phyloP scores from a whole-genome alignment of 495 filamentous ascomycete species.

The Ramalina peruviana region DNA sequence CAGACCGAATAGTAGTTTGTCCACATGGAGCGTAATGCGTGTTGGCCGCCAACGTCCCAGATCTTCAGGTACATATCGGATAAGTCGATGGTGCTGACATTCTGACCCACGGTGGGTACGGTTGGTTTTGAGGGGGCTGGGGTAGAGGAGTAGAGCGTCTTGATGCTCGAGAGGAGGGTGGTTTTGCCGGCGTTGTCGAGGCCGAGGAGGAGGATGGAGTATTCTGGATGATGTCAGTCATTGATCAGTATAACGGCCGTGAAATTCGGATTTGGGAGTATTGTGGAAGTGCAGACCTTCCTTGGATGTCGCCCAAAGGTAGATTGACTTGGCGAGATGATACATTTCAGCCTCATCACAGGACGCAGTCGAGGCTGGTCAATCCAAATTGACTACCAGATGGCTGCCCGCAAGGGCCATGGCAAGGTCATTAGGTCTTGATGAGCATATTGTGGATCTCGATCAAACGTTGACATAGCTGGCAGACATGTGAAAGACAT shows the following conservation, averaged over 20 bases:
- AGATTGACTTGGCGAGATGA: conserved; percentile 88
- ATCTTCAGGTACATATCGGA: conserved; percentile 93
- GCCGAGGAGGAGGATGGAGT: conserved; percentile 91
- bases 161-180: conserved; percentile 91
- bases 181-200: conserved; percentile 98
- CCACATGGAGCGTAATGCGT: conserved; percentile 80
- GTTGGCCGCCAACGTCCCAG: conserved; percentile 95
- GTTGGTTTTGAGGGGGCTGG: conserved; percentile 46
- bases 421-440: too few relatives aligned
- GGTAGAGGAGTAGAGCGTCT: conserved; percentile 59
- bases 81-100: conserved; percentile 77
- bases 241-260: not conserved
- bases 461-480: too few relatives aligned
- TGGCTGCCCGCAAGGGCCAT: too few relatives aligned
- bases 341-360: conserved; percentile 50
- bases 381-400: not conserved
- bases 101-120: conserved; percentile 94
- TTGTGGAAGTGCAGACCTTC: conserved; percentile 46
- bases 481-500: too few relatives aligned
- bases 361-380: not conserved
- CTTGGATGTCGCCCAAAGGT: conserved; percentile 87
- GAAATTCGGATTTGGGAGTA: not conserved
- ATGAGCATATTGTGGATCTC: too few relatives aligned
- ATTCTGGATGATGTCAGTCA: conserved; percentile 42
- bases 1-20: conserved; percentile 87